Evolutionary conservation across 768 basidiomycete species (phyloP).

Genomic region (Trametopsis cervina): DNA sequence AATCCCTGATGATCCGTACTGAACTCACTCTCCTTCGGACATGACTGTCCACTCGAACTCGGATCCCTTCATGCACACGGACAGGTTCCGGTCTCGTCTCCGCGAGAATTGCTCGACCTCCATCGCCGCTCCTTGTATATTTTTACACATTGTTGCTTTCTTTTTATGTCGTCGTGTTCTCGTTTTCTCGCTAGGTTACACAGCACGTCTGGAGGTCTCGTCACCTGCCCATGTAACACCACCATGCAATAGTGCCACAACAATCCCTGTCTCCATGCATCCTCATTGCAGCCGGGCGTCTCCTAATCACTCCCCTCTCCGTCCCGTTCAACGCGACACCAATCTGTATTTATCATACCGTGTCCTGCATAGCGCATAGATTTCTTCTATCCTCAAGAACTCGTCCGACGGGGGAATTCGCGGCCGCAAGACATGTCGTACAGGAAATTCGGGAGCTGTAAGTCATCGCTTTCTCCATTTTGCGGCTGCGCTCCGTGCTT

Average conservation of each 20-base stretch:
- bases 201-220: constrained; percentile 16
- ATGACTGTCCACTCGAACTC: neutral
- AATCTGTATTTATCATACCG: neutral
- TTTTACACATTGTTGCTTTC: neutral
- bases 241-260: constrained; percentile 23
- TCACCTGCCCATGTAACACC: constrained; percentile 21
- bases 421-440: no score
- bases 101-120: neutral
- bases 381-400: neutral
- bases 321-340: constrained; percentile 6
- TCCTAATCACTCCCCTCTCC: constrained; percentile 10
- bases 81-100: constrained; percentile 7
- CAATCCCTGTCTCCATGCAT: constrained; percentile 15
- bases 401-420: no score
- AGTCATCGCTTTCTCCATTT: no score
- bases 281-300: constrained; percentile 9
- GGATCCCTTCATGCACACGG: constrained; percentile 2
- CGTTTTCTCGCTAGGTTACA: constrained; percentile 20
- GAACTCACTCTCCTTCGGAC: constrained; percentile 5
- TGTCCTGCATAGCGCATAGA: neutral
- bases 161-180: constrained; percentile 10
- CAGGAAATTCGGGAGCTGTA: no score
- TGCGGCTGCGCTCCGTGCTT: neutral
- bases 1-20: constrained; percentile 64
- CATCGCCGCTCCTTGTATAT: neutral